Conservation (phyloP, 305 asterid genomes). For the Solanum hybrid region DNA sequence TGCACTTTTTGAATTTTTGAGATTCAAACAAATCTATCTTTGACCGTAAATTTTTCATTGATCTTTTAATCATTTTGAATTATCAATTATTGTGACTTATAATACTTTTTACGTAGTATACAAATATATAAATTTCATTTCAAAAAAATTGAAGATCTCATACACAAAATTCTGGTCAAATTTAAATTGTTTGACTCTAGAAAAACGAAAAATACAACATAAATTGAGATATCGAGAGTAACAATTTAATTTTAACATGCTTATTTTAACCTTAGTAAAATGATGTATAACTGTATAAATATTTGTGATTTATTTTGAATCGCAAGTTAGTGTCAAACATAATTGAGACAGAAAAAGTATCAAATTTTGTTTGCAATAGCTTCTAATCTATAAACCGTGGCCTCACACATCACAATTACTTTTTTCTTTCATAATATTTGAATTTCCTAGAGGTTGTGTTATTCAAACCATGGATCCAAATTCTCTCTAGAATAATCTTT, state of each 20-base stretch:
- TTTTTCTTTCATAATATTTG: not conserved
- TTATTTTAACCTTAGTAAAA: not conserved
- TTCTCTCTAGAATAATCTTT: not conserved
- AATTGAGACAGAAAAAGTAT: too few relatives aligned
- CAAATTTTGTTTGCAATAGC: too few relatives aligned
- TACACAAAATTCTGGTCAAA: too few relatives aligned
- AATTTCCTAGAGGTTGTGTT: not conserved
- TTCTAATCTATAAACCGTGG: too few relatives aligned
- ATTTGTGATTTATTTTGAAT: not conserved
- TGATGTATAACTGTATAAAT: not conserved
- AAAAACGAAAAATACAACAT: accelerated
- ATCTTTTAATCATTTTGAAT: too few relatives aligned
- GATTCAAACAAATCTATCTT: not conserved
- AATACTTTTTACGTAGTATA: too few relatives aligned
- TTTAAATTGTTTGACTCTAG: not conserved
- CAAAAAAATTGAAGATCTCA: not conserved
- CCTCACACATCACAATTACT: not conserved
- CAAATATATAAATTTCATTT: too few relatives aligned
- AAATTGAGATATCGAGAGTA: too few relatives aligned
- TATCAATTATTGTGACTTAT: not conserved
- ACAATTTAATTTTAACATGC: not conserved
- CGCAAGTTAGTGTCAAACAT: not conserved
- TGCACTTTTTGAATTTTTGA: too few relatives aligned
- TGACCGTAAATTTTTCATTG: too few relatives aligned
- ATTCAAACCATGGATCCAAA: not conserved